These are phyloP conservation scores for Suillus americanus DNA, from an alignment of 768 basidiomycete genomes.

Conservation along the genomic window DNA sequence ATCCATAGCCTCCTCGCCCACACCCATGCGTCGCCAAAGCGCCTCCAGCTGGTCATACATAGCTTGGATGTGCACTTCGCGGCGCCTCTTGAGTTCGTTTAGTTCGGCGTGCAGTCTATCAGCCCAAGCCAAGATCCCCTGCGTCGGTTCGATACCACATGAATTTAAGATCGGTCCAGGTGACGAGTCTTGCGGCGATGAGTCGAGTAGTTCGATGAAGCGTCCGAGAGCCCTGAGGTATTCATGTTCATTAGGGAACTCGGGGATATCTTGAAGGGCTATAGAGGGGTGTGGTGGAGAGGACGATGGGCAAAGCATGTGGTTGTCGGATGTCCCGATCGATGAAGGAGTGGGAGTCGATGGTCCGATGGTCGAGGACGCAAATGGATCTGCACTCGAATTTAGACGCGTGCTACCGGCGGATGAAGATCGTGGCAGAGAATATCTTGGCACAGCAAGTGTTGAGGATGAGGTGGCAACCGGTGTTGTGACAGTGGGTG, in stretches of 20 bases:
- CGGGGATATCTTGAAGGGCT: slow-evolving; percentile 10
- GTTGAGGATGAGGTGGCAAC: slow-evolving; percentile 37
- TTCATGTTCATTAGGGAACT: slow-evolving; percentile 37
- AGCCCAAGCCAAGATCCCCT: slow-evolving; percentile 73
- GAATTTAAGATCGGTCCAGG: slow-evolving; percentile 26
- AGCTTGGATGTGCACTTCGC: slow-evolving; percentile 85
- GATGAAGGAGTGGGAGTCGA: slow-evolving; percentile 51
- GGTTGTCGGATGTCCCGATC: slow-evolving; percentile 33
- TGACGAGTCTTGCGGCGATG: slow-evolving; percentile 25
- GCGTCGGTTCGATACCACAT: slow-evolving; percentile 71
- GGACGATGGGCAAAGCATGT: slow-evolving; percentile 35
- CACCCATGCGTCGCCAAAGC: slow-evolving; percentile 85
- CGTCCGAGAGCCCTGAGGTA: slow-evolving; percentile 60
- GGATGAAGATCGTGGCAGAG: slow-evolving; percentile 46
- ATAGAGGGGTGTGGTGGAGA: slow-evolving; percentile 13
- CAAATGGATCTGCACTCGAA: slow-evolving; percentile 25
- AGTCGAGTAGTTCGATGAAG: slow-evolving; percentile 62
- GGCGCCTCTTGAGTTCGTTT: slow-evolving; percentile 67
- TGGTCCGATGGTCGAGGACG: slow-evolving; percentile 17
- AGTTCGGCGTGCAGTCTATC: slow-evolving; percentile 55
- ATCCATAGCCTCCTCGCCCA: slow-evolving; percentile 80
- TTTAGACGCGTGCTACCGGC: slow-evolving; percentile 24
- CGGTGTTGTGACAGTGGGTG: slow-evolving; percentile 44
- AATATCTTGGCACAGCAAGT: slow-evolving; percentile 37
- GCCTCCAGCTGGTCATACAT: slow-evolving; percentile 94